phyloP scores from a whole-genome alignment of 2,329 filamentous ascomycete species.

The Zopfia rhizophila region DNA sequence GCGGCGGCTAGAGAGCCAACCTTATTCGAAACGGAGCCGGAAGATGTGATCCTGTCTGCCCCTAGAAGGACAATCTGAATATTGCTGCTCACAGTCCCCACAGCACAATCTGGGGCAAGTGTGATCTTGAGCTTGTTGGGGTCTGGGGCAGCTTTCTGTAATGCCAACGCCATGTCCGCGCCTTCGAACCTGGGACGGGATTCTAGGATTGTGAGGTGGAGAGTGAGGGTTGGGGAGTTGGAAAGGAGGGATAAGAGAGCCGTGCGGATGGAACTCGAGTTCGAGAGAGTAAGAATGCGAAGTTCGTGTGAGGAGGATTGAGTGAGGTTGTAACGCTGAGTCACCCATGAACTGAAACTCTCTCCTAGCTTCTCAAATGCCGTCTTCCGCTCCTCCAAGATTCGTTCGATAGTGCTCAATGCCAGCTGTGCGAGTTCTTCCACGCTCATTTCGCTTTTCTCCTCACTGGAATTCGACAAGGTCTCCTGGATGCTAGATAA shows the following conservation, averaged over 20 bases:
- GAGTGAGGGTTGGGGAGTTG: constrained; percentile 41
- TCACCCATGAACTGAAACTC: constrained; percentile 10
- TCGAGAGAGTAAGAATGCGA: constrained; percentile 40
- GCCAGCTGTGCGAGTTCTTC: constrained; percentile 18
- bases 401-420: constrained; percentile 12
- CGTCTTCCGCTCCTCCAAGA: constrained; percentile 16
- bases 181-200: constrained; percentile 75
- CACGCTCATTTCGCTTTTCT: constrained; percentile 7
- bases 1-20: constrained; percentile 70
- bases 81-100: constrained; percentile 62
- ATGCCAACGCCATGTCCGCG: constrained; percentile 60
- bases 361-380: constrained; percentile 5
- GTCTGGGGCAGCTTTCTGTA: constrained; percentile 21
- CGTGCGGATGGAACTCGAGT: constrained; percentile 69
- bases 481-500: background rate
- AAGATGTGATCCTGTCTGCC: constrained; percentile 68
- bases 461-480: constrained; percentile 12
- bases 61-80: constrained; percentile 71
- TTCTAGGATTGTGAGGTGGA: constrained; percentile 72
- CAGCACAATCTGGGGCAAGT: constrained; percentile 69
- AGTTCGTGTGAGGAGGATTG: constrained; percentile 1
- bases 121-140: constrained; percentile 54
- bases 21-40: constrained; percentile 73
- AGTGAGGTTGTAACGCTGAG: background rate
- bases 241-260: constrained; percentile 58